Conservation (phyloP, 495 filamentous ascomycete species). For the Lentithecium fluviatile region DNA sequence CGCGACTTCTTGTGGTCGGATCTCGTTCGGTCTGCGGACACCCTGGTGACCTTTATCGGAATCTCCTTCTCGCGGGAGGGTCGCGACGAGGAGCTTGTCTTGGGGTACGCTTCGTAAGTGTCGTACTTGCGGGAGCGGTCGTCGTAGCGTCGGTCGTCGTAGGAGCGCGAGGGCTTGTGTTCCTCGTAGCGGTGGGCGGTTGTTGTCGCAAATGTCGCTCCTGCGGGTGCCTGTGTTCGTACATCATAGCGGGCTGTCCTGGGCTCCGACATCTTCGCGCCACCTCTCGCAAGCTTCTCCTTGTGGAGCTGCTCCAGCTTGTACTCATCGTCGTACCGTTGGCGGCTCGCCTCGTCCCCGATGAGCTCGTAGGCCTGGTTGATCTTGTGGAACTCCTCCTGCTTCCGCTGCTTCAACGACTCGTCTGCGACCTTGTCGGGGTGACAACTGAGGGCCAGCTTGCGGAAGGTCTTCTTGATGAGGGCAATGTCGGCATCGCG, state of each 20-base stretch:
- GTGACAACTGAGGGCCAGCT: conserved; percentile 89
- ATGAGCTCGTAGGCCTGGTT: conserved; percentile 92
- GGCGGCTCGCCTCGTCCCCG: conserved; percentile 69
- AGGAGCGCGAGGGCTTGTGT: conserved; percentile 31
- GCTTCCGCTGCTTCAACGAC: conserved; percentile 63
- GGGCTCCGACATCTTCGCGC: conserved; percentile 35
- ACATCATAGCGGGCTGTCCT: conserved; percentile 34
- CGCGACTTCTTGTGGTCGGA: conserved; percentile 33
- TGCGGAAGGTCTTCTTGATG: conserved; percentile 82
- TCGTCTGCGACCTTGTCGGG: conserved; percentile 91
- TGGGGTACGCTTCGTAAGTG: conserved; percentile 34
- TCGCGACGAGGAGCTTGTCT: conserved; percentile 23
- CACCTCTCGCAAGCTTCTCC: conserved; percentile 50
- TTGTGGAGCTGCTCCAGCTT: conserved; percentile 60
- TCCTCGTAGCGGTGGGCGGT: conserved; percentile 35
- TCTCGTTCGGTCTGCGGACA: conserved; percentile 28
- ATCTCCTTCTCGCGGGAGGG: conserved; percentile 28
- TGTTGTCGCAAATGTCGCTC: conserved; percentile 21
- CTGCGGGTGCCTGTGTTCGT: conserved; percentile 27
- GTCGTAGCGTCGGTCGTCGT: conserved; percentile 38
- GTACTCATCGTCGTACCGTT: conserved; percentile 75
- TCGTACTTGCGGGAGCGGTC: conserved; percentile 36
- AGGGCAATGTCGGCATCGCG: conserved; percentile 69
- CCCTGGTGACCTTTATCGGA: conserved; percentile 12
- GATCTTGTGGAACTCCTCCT: conserved; percentile 86